Base-by-base conservation (phyloP, 345 rosid genomes). In the Anastatica hierochuntica region DNA sequence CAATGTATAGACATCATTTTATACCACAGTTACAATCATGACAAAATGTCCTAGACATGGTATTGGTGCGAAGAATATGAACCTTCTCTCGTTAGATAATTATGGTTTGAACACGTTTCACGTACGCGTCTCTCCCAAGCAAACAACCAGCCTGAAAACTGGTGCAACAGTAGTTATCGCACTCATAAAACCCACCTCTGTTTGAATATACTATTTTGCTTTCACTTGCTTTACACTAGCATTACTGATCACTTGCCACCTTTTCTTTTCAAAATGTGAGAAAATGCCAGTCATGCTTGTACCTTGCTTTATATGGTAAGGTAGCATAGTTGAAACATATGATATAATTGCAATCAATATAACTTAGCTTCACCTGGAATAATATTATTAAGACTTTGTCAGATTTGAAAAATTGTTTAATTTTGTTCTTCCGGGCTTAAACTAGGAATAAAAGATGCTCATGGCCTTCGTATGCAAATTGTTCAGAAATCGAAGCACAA, bases 401-500 rank as follows among this genome's bases (percentile, higher is more conserved):
- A 49, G 24, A 21, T 21, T 21, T 21, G 24, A 21, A 2, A 21
- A 2, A 21, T 21, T 5, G 2, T 21, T 5, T 2, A 21, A 5
- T 5, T 2, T 21, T 21, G 3, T 21, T 40, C 38, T 4, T 54
- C n/a, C 4, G 48, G 26, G 0, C 7, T 9, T 23, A 20, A 13
- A 4, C 30, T 19, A 8, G 5, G 57, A 41, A 26, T 40, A 26
- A 53, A 3, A 38, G 58, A 48, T 51, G 13, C 15, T 12, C 7
- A 35, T 58, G 46, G 12, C 58, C 27, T 42, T 42, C 12, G 19
- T 52, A 53, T 40, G 6, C 2, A 42, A 49, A 33, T 10, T 66
- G 29, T 7, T 46, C 56, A 0, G 41, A 24, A 53, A 60, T 12
- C 27, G 26, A 27, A 3, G 45, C 43, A 24, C 62, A 33, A 47